phyloP scores from a whole-genome alignment of 352 stramenopile genomes.

The Globisporangium lucens region DNA sequence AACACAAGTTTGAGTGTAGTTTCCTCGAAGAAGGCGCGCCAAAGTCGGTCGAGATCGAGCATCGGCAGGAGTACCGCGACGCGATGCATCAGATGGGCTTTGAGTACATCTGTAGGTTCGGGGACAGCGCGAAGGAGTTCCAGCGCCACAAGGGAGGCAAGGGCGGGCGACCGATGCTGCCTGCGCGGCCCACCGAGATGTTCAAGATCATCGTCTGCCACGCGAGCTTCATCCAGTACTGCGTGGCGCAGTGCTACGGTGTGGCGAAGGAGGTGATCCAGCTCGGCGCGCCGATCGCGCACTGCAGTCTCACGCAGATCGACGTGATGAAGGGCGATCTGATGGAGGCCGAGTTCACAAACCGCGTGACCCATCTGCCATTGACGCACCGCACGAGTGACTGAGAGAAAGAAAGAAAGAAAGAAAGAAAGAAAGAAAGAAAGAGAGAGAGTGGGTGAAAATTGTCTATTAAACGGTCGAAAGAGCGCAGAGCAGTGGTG shows the following conservation, averaged over 20 bases:
- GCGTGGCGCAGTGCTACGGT: slow-evolving; percentile 56
- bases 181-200: slow-evolving; percentile 34
- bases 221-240: slow-evolving; percentile 79
- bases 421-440: background rate
- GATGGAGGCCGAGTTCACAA: slow-evolving; percentile 51
- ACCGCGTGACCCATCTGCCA: slow-evolving; percentile 64
- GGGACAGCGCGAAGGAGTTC: slow-evolving; percentile 21
- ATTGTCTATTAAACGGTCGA: background rate
- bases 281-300: slow-evolving; percentile 63
- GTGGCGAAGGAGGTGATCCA: slow-evolving; percentile 76
- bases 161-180: background rate
- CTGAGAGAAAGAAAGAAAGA: slow-evolving; percentile 22
- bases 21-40: slow-evolving; percentile 75
- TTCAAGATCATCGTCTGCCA: slow-evolving; percentile 77
- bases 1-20: slow-evolving; percentile 56
- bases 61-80: slow-evolving; percentile 69
- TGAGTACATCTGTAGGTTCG: slow-evolving; percentile 62
- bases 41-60: slow-evolving; percentile 42
- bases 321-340: slow-evolving; percentile 47
- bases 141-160: slow-evolving; percentile 11
- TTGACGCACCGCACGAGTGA: slow-evolving; percentile 75
- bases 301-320: slow-evolving; percentile 76
- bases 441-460: background rate
- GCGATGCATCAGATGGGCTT: slow-evolving; percentile 78
- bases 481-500: too few relatives aligned